phyloP scores from a whole-genome alignment of 306 rosid genomes.

The Astragalus membranaceus region DNA sequence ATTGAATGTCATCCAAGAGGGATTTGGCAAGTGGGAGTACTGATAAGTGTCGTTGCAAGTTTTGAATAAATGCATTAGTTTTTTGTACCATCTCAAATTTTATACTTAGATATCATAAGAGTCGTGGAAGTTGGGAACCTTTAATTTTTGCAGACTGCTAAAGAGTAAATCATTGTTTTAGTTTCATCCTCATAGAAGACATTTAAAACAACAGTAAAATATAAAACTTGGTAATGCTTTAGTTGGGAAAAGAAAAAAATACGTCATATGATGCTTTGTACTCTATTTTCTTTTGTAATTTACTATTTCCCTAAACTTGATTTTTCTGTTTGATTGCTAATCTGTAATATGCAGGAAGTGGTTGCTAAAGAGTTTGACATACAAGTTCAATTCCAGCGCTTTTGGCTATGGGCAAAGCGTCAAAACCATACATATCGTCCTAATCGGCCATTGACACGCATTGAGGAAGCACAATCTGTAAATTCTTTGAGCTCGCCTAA shows the following conservation, averaged over 20 bases:
- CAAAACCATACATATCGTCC: constrained; percentile 87
- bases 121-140: background rate
- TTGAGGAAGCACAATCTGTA: constrained; percentile 75
- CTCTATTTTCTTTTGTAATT: background rate
- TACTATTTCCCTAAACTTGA: background rate
- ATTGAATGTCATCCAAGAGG: background rate
- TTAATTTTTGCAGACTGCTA: background rate
- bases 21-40: background rate
- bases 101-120: background rate
- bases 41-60: background rate
- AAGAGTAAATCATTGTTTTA: background rate
- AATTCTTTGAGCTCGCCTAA: constrained; percentile 19
- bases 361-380: constrained; percentile 81
- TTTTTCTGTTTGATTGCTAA: background rate
- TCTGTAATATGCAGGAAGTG: constrained; percentile 54
- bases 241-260: constrained; percentile 4
- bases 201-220: background rate
- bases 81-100: background rate
- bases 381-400: constrained; percentile 79
- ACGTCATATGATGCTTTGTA: background rate
- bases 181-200: background rate
- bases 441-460: constrained; percentile 57
- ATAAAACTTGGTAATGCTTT: background rate
- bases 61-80: background rate
- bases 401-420: constrained; percentile 91